Base-by-base conservation (phyloP, 495 filamentous ascomycete species). In the Articulospora tetracladia region DNA sequence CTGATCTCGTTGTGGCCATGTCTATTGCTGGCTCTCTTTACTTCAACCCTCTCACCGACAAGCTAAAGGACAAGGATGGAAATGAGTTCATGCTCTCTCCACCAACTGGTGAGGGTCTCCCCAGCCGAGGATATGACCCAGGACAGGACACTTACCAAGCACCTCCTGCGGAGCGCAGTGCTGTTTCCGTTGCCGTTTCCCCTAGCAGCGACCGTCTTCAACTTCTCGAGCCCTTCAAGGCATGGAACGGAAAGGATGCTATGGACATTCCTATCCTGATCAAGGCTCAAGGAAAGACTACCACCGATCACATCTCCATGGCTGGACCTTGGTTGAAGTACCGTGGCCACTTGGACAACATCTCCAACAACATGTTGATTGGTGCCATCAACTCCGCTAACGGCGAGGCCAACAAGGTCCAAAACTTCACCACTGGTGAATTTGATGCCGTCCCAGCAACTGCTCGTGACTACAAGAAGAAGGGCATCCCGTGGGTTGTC, bases 331-430 rank as follows among this genome's bases (percentile, higher is more conserved):
- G 94, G 94, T 84, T 98, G 76, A 98, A 98, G 83, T 98, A 98
- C 86, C 92, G 95, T 84, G 94, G 94, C 51, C 94, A 98, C 75
- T 83, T 98, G 72, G 95, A 98, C 83, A 98, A 98, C 84, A 98
- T 98, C 82, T 98, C 95, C 70, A 98, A 98, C 87, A 98, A 98
- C 85, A 97, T 98, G 93, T 78, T 98, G 75, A 98, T 98, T 69
- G 95, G 95, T 79, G 94, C 94, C 63, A 89, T 91, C 80, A 98
- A 98, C 78, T 82, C 84, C 61, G 93, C 87, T 66, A 98, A 98
- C 77, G 92, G 89, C 58, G 90, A 98, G 82, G 94, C 93, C 66
- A 98, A 98, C 87, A 97, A 93, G 83, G 81, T 98, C 75, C 90
- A 92, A 84, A 98, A 98, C 83, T 73, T 80, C 73, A 88, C 88